Conservation (phyloP, 768 basidiomycete genomes). For the Hemileccinum impolitum region DNA sequence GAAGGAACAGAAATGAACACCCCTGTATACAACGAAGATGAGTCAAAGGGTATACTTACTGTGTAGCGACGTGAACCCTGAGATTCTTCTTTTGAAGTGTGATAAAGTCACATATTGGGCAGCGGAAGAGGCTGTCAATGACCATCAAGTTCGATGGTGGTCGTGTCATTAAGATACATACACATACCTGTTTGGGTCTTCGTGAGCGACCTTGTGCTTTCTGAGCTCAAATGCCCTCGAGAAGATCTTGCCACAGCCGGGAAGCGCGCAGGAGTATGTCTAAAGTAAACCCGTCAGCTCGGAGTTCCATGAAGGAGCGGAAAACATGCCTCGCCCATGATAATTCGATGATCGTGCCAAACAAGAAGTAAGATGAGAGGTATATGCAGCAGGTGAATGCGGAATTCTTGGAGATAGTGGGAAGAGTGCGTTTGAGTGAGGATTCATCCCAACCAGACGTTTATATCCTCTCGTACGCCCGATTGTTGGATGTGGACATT, state of each 20-base stretch:
- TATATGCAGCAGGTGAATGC: not conserved
- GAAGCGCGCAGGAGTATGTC: slow-evolving; percentile 3
- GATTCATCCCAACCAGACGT: not conserved
- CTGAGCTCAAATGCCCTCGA: slow-evolving; percentile 4
- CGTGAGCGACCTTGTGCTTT: slow-evolving; percentile 12
- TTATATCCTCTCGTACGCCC: slow-evolving; percentile 14
- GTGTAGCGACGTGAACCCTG: slow-evolving; percentile 12
- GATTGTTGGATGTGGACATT: slow-evolving; percentile 3
- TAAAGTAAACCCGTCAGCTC: not conserved
- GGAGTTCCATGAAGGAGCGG: not conserved
- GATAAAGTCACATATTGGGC: slow-evolving; percentile 15
- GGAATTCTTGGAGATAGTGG: not conserved
- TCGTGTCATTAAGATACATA: not conserved
- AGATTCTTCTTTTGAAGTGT: slow-evolving; percentile 22
- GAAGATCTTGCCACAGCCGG: slow-evolving; percentile 5
- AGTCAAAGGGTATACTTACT: slow-evolving; percentile 10
- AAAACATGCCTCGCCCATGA: slow-evolving; percentile 10
- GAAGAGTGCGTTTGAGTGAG: not conserved
- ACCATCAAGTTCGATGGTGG: not conserved
- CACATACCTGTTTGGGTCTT: slow-evolving; percentile 5
- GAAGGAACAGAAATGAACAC: not conserved
- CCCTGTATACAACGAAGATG: not conserved
- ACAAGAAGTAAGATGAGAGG: not conserved
- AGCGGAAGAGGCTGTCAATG: slow-evolving; percentile 9
- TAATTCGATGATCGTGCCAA: not conserved